phyloP scores from a whole-genome alignment of 2,329 filamentous ascomycete genomes.

The Aspergillus persii region DNA sequence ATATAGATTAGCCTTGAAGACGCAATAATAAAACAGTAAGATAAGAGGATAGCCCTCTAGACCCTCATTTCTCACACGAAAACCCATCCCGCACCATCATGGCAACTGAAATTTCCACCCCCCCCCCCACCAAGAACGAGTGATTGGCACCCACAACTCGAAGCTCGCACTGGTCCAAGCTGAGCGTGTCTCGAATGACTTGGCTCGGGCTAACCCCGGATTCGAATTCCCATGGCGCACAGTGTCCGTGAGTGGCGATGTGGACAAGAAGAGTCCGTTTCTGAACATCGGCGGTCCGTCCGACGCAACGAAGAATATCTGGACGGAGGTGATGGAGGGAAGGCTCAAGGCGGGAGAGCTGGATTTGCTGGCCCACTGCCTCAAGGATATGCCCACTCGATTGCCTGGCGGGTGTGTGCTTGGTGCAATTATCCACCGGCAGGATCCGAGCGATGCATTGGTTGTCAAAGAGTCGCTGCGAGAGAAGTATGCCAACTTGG shows the following conservation, averaged over 20 bases:
- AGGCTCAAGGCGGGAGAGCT: background rate
- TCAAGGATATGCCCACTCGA: background rate
- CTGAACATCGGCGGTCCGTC: slow-evolving; percentile 12
- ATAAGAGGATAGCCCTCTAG: too few relatives aligned
- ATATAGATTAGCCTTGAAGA: too few relatives aligned
- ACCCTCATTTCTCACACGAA: too few relatives aligned
- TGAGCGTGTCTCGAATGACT: background rate
- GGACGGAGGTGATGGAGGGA: slow-evolving; percentile 6
- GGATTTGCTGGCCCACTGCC: slow-evolving; percentile 1
- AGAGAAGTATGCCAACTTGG: background rate
- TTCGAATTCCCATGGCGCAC: background rate
- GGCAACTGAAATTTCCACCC: background rate
- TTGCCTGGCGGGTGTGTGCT: background rate
- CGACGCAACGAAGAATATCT: slow-evolving; percentile 16
- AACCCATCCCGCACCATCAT: background rate
- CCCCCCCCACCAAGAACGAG: background rate
- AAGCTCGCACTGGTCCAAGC: background rate
- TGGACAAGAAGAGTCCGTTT: background rate
- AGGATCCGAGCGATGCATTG: background rate
- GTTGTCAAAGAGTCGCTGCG: background rate
- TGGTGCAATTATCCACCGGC: background rate
- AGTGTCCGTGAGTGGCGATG: background rate
- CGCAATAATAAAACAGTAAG: too few relatives aligned
- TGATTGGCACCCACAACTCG: background rate
- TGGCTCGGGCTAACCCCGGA: background rate